These are phyloP conservation scores for Claviceps lovelessii DNA, from an alignment of 2,329 filamentous ascomycete species.

Conservation along the genomic window DNA sequence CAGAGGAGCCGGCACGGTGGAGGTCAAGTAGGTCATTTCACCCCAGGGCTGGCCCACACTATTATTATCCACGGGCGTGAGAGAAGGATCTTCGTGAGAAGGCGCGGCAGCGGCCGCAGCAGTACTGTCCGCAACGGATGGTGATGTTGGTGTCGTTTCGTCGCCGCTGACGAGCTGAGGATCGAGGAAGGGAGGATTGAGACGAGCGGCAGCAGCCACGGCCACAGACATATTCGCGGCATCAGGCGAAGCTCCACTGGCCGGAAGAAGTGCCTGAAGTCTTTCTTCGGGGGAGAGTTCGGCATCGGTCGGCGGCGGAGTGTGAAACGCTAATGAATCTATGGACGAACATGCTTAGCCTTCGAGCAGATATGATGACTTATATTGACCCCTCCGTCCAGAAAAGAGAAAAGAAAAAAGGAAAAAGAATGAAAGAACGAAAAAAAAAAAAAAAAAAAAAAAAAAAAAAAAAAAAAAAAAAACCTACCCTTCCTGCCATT, in stretches of 20 bases:
- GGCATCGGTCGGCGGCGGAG: constrained; percentile 13
- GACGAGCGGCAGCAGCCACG: constrained; percentile 39
- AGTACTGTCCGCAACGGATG: constrained; percentile 11
- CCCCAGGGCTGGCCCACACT: constrained; percentile 33
- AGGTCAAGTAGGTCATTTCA: constrained; percentile 36
- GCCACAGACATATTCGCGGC: constrained; percentile 40
- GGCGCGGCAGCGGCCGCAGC: constrained; percentile 10
- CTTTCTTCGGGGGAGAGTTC: constrained; percentile 35
- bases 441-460: too few relatives aligned
- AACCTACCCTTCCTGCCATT: constrained; percentile 13
- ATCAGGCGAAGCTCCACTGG: constrained; percentile 24
- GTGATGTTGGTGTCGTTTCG: constrained; percentile 17
- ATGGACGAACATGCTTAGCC: neutral
- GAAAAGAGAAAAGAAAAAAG: too few relatives aligned
- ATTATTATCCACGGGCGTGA: constrained; percentile 9
- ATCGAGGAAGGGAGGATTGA: constrained; percentile 41
- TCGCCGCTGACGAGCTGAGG: constrained; percentile 29
- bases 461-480: neutral
- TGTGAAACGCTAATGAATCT: constrained; percentile 10
- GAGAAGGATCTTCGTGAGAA: constrained; percentile 9
- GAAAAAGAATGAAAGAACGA: neutral
- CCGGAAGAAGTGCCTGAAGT: constrained; percentile 31
- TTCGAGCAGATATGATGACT: neutral
- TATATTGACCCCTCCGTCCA: neutral
- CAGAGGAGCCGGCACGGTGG: constrained; percentile 18